Evolutionary conservation across 2,329 filamentous ascomycete genomes (phyloP).

Genomic region (Cladorrhinum sp.): DNA sequence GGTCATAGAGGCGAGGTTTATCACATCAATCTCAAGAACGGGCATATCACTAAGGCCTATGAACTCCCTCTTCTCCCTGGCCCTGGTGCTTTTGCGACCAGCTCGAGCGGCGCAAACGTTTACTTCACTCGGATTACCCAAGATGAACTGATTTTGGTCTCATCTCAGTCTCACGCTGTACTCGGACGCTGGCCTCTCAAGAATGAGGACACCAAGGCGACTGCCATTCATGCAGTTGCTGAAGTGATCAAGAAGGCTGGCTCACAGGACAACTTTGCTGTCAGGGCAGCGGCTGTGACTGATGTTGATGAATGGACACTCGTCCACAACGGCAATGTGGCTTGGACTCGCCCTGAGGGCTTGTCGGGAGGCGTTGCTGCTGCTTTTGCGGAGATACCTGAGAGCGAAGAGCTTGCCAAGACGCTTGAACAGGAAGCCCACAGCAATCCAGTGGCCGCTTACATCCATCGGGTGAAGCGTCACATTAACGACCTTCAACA

Average conservation of each 20-base stretch:
- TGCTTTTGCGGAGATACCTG: conserved; percentile 73
- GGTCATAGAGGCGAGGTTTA: conserved; percentile 83
- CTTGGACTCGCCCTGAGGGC: conserved; percentile 80
- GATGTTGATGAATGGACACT: conserved; percentile 74
- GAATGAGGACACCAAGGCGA: conserved; percentile 38
- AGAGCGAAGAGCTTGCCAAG: conserved; percentile 70
- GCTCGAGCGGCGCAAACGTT: conserved; percentile 73
- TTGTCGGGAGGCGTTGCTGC: conserved; percentile 77
- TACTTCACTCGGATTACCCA: conserved; percentile 83
- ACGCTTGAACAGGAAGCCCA: conserved; percentile 84
- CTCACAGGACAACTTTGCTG: conserved; percentile 64
- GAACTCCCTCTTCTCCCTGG: conserved; percentile 69
- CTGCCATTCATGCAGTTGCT: conserved; percentile 66
- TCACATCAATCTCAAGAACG: conserved; percentile 71
- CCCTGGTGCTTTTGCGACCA: conserved; percentile 73
- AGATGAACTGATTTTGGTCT: conserved; percentile 69
- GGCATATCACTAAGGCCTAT: conserved; percentile 72
- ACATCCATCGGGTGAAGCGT: conserved; percentile 78
- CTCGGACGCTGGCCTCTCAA: conserved; percentile 70
- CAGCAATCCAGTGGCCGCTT: conserved; percentile 75
- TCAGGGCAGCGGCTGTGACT: conserved; percentile 70
- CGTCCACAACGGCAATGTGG: conserved; percentile 74
- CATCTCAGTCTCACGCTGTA: conserved; percentile 72
- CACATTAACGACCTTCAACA: conserved; percentile 75
- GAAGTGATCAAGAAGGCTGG: conserved; percentile 74